These are phyloP conservation scores for Phytophthora aleatoria DNA, from an alignment of 352 stramenopile genomes.

Conservation along the genomic window DNA sequence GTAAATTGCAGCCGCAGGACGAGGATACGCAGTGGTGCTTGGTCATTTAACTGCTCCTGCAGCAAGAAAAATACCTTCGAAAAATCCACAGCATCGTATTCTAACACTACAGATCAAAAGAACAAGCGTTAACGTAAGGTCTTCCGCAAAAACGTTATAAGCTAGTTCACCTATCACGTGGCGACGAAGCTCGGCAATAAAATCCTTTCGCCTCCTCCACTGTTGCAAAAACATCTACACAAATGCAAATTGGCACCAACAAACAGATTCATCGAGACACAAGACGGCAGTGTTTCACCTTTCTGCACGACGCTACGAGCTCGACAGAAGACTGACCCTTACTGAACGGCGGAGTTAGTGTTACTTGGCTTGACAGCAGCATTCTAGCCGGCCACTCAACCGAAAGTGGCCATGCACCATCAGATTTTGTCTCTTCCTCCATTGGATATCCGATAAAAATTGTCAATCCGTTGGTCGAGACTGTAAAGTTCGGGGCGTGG, in stretches of 20 bases:
- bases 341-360: conserved; percentile 31
- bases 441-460: conserved; percentile 37
- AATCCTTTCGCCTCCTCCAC: conserved; percentile 46
- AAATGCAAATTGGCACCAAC: conserved; percentile 1
- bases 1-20: conserved; percentile 48
- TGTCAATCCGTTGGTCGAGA: conserved; percentile 13
- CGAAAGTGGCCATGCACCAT: conserved; percentile 23
- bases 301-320: conserved; percentile 37
- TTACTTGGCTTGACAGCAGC: conserved; percentile 47
- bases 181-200: conserved; percentile 38
- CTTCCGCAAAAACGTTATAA: neutral
- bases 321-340: conserved; percentile 42
- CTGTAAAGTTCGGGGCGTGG: conserved; percentile 28
- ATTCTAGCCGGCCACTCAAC: conserved; percentile 43
- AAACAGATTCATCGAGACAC: neutral
- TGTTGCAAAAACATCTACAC: conserved; percentile 47
- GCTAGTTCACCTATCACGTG: conserved; percentile 37
- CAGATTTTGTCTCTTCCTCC: conserved; percentile 6
- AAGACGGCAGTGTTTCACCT: conserved; percentile 24
- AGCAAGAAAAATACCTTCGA: conserved; percentile 56
- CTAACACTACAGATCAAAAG: conserved; percentile 36
- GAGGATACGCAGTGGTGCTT: conserved; percentile 43
- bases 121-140: neutral
- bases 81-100: conserved; percentile 58
- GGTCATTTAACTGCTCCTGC: conserved; percentile 46